A percentile compares a stretch with the other conserved stretches of the same genome.
Evolutionary conservation across 2,329 filamentous ascomycete genomes (phyloP).

Genomic region (Calonectria pseudoreteaudii): DNA sequence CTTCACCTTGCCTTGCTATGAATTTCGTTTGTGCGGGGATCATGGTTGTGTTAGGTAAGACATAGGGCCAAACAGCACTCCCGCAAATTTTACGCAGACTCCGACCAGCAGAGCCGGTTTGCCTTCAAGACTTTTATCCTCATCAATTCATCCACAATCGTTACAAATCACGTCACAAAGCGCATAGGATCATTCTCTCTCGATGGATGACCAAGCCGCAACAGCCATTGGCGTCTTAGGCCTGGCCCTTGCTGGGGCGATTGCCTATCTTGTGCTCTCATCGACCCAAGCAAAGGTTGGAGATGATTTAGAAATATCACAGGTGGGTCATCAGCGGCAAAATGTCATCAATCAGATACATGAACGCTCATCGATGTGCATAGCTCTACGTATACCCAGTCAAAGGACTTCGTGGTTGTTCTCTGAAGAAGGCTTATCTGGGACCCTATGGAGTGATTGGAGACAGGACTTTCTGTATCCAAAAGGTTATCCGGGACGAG

Average conservation of each 20-base stretch:
- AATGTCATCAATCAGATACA: not conserved
- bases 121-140: not conserved
- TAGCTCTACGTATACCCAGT: constrained; percentile 41
- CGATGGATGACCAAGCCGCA: not conserved
- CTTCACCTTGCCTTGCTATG: not conserved
- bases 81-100: not conserved
- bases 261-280: not conserved
- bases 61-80: not conserved
- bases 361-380: not conserved
- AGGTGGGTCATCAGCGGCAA: constrained; percentile 2
- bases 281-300: not conserved
- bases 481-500: constrained; percentile 28
- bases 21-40: constrained; percentile 3
- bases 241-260: not conserved
- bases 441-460: constrained; percentile 34
- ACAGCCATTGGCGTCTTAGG: not conserved
- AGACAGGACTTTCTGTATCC: constrained; percentile 38
- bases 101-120: not conserved
- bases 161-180: not conserved
- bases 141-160: not conserved
- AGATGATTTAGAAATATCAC: constrained; percentile 30
- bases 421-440: constrained; percentile 23
- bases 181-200: not conserved
- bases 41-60: not conserved
- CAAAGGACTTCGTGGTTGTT: constrained; percentile 34